These are phyloP conservation scores for Phlegmacium glaucopus DNA, from an alignment of 768 basidiomycete genomes.

Conservation along the genomic window DNA sequence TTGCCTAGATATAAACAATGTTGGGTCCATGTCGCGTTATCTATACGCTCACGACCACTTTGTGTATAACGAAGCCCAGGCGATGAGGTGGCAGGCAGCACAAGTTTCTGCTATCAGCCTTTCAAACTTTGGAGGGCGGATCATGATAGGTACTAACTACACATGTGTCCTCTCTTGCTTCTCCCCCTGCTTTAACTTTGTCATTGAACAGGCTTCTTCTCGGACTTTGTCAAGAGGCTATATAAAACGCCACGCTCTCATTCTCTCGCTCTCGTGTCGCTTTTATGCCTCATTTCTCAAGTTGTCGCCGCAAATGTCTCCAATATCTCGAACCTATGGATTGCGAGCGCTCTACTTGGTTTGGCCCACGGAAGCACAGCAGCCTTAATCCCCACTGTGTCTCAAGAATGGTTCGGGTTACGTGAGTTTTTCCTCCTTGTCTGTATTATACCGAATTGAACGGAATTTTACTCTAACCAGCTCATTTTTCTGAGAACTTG, in stretches of 20 bases:
- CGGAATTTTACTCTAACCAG: conserved; percentile 21
- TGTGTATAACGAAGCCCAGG: conserved; percentile 67
- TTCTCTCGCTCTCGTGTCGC: conserved; percentile 63
- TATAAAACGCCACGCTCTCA: conserved; percentile 63
- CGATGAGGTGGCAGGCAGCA: conserved; percentile 72
- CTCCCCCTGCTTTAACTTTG: not conserved
- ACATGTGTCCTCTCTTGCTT: conserved; percentile 2
- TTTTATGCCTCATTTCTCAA: conserved; percentile 72
- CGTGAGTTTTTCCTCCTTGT: conserved; percentile 41
- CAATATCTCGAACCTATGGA: conserved; percentile 66
- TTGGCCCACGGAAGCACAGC: conserved; percentile 71
- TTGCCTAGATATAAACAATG: conserved; percentile 74
- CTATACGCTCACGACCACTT: conserved; percentile 51
- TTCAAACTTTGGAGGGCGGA: conserved; percentile 77
- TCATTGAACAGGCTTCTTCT: conserved; percentile 50
- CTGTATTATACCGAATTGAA: not conserved
- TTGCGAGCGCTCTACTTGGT: conserved; percentile 49
- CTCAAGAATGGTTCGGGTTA: conserved; percentile 88
- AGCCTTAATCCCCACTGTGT: conserved; percentile 69
- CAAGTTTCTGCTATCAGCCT: conserved; percentile 85
- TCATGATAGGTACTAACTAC: conserved; percentile 56
- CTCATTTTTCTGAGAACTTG: conserved; percentile 78
- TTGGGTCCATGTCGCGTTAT: conserved; percentile 72
- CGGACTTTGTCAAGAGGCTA: conserved; percentile 60
- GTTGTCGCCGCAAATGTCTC: conserved; percentile 50